Evolutionary conservation across 2,329 filamentous ascomycete genomes (phyloP).

Genomic region (Diplocarpon mali): DNA sequence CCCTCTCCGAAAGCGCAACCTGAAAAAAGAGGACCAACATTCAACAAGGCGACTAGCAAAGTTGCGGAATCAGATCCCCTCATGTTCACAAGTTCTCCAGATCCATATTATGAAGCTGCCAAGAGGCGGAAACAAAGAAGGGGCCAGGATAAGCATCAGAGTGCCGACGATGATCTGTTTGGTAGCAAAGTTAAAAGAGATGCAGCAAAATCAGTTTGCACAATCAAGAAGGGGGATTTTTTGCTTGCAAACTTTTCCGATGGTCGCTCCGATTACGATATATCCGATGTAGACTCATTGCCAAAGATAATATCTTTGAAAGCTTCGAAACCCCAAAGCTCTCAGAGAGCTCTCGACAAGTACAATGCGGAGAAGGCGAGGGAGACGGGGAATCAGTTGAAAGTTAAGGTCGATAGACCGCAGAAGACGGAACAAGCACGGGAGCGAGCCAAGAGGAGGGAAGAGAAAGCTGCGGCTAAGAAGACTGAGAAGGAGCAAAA

Average conservation of each 20-base stretch:
- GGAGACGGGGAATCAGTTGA: constrained; percentile 5
- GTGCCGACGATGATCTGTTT: constrained; percentile 11
- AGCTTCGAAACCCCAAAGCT: not conserved
- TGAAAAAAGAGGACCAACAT: constrained; percentile 7
- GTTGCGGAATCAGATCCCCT: constrained; percentile 12
- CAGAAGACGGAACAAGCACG: constrained; percentile 15
- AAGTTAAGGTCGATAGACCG: constrained; percentile 10
- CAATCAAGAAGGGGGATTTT: not conserved
- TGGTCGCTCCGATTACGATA: not conserved
- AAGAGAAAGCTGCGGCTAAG: constrained; percentile 17
- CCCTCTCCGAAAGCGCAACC: constrained; percentile 9
- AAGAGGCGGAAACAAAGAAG: constrained; percentile 11
- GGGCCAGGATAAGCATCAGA: constrained; percentile 1
- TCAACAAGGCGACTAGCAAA: not conserved
- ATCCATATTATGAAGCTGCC: constrained; percentile 14
- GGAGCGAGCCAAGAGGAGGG: constrained; percentile 11
- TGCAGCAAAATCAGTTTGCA: not conserved
- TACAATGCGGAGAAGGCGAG: constrained; percentile 8
- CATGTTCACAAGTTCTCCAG: constrained; percentile 25
- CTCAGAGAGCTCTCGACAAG: constrained; percentile 6
- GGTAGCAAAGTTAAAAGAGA: not conserved
- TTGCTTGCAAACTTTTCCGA: not conserved
- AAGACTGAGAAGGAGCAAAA: constrained; percentile 40
- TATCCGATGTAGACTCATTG: constrained; percentile 7
- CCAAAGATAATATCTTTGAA: constrained; percentile 5